Conservation (phyloP, 2,329 filamentous ascomycete genomes). For the Leptographium radiaticola region DNA sequence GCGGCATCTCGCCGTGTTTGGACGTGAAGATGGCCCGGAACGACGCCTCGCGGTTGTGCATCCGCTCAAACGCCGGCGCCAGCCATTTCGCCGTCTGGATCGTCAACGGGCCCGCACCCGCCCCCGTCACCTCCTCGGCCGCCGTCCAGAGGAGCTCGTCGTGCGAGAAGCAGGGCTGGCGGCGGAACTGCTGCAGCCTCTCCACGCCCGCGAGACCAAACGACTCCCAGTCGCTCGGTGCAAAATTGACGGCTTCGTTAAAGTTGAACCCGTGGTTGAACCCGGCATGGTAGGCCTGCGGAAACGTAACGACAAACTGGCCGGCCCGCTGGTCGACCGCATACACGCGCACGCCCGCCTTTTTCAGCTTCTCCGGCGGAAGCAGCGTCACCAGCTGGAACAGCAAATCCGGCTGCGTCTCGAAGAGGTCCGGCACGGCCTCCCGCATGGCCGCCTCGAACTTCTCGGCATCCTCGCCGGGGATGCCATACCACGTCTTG, state of each 20-base stretch:
- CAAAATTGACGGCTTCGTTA: constrained; percentile 98
- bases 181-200: constrained; percentile 71
- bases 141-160: constrained; percentile 90
- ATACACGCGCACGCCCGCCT: constrained; percentile 85
- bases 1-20: constrained; percentile 32
- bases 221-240: constrained; percentile 88
- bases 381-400: constrained; percentile 96
- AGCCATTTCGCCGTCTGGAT: constrained; percentile 96
- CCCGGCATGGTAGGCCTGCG: constrained; percentile 91
- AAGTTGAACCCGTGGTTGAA: constrained; percentile 99
- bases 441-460: constrained; percentile 94
- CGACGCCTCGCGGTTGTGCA: constrained; percentile 58
- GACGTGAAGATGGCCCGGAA: constrained; percentile 59
- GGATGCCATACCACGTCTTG: constrained; percentile 98
- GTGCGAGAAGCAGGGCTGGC: constrained; percentile 93
- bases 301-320: constrained; percentile 93
- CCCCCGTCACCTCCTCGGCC: constrained; percentile 58
- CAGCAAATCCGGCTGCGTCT: constrained; percentile 88
- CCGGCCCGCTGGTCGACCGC: constrained; percentile 93
- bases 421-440: constrained; percentile 90
- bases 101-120: constrained; percentile 30
- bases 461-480: constrained; percentile 81
- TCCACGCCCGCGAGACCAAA: constrained; percentile 79
- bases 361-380: constrained; percentile 82
- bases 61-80: constrained; percentile 69